These are phyloP conservation scores for Cyathus striatus DNA, from an alignment of 768 basidiomycete genomes.

Conservation along the genomic window DNA sequence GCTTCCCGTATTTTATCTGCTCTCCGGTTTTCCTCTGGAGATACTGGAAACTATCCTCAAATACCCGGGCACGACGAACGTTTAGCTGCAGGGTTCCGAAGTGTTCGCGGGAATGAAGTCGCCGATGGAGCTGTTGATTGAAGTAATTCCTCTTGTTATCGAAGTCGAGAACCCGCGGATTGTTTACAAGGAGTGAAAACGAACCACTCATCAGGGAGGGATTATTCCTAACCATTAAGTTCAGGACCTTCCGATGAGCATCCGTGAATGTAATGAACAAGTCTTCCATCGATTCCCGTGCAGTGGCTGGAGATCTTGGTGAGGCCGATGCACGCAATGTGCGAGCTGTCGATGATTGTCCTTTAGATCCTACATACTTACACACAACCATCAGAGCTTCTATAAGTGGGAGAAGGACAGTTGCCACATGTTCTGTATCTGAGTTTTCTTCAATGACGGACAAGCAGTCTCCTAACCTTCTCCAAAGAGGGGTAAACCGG, in stretches of 20 bases:
- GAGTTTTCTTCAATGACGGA: constrained; percentile 75
- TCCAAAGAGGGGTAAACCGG: constrained; percentile 87
- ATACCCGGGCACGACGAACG: constrained; percentile 85
- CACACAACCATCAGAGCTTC: constrained; percentile 98
- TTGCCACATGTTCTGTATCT: constrained; percentile 83
- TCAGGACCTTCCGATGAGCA: constrained; percentile 87
- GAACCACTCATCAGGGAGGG: constrained; percentile 97
- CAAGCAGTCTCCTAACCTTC: constrained; percentile 84
- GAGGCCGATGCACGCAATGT: constrained; percentile 60
- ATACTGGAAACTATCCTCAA: constrained; percentile 95
- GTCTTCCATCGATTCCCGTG: constrained; percentile 80
- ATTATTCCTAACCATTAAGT: constrained; percentile 97
- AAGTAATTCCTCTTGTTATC: constrained; percentile 99
- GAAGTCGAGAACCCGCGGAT: constrained; percentile 95
- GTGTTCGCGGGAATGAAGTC: constrained; percentile 75
- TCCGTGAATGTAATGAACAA: constrained; percentile 93
- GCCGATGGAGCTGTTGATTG: constrained; percentile 84
- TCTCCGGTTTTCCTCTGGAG: constrained; percentile 88
- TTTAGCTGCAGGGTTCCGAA: constrained; percentile 82
- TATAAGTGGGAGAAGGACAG: constrained; percentile 89
- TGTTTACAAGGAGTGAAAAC: constrained; percentile 93
- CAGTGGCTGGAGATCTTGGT: constrained; percentile 62
- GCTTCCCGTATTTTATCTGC: constrained; percentile 96
- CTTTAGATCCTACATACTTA: constrained; percentile 82
- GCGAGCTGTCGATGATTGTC: constrained; percentile 38